Evolutionary conservation across 768 basidiomycete species (phyloP).

Genomic region (Crassisporium funariophilum): DNA sequence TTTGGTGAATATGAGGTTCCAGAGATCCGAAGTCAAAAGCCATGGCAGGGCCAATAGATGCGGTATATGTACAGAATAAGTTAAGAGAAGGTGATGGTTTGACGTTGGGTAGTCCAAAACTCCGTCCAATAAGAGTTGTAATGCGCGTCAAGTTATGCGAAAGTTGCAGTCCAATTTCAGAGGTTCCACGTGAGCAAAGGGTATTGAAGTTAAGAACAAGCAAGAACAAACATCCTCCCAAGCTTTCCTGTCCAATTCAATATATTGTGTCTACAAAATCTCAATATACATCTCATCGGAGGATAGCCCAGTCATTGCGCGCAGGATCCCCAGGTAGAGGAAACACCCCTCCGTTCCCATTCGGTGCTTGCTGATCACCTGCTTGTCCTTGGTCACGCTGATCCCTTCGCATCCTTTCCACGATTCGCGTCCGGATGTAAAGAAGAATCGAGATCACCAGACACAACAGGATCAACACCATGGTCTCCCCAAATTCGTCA

Average conservation of each 20-base stretch:
- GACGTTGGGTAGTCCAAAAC: neutral
- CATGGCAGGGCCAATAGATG: conserved; percentile 37
- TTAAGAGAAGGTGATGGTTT: conserved; percentile 16
- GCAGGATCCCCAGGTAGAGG: conserved; percentile 67
- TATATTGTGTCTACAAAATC: conserved; percentile 10
- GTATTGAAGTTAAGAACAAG: conserved; percentile 7
- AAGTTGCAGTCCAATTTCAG: too few relatives aligned
- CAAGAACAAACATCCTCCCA: conserved; percentile 10
- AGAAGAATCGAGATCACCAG: conserved; percentile 72
- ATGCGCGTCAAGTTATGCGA: neutral
- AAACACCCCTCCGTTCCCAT: conserved; percentile 51
- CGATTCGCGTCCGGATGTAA: conserved; percentile 78
- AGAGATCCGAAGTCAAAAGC: conserved; percentile 54
- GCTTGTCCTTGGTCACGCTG: conserved; percentile 52
- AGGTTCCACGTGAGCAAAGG: too few relatives aligned
- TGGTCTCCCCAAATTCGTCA: conserved; percentile 80
- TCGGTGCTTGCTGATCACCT: conserved; percentile 38
- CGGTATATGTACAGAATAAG: conserved; percentile 26
- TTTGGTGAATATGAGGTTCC: conserved; percentile 62
- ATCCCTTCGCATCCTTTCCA: conserved; percentile 70
- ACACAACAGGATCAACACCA: conserved; percentile 75
- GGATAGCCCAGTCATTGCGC: conserved; percentile 65
- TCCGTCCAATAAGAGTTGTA: conserved; percentile 14
- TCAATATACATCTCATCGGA: conserved; percentile 41
- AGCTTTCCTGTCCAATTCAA: neutral